phyloP scores from a whole-genome alignment of 2,329 filamentous ascomycete species.

The Chaetomiaceae sp. region DNA sequence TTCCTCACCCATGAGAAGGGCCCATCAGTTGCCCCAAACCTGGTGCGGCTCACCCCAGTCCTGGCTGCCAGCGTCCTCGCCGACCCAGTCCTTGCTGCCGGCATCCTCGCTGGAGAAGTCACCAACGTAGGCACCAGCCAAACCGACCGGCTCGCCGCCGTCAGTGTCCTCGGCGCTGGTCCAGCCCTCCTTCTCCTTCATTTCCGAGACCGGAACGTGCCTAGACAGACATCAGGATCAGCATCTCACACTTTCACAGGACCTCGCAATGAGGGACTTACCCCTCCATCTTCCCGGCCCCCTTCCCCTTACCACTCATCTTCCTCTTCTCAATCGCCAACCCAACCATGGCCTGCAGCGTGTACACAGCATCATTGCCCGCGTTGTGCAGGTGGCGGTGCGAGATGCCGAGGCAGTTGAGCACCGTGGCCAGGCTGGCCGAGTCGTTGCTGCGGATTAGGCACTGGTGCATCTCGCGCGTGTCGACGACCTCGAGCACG shows the following conservation, averaged over 20 bases:
- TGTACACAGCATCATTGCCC: conserved; percentile 80
- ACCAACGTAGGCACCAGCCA: background rate
- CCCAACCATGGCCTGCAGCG: conserved; percentile 66
- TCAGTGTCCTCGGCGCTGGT: conserved; percentile 32
- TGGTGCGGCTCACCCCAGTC: background rate
- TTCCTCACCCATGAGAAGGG: too few relatives aligned
- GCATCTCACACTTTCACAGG: background rate
- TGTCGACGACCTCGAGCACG: conserved; percentile 67
- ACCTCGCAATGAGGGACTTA: background rate
- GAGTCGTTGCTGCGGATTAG: conserved; percentile 50
- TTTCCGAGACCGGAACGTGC: conserved; percentile 19
- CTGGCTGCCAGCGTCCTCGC: background rate
- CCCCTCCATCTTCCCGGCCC: background rate
- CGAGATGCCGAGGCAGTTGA: conserved; percentile 59
- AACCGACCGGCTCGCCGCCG: conserved; percentile 22
- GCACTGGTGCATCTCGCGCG: conserved; percentile 63
- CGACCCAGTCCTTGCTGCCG: background rate
- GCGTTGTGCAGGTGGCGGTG: conserved; percentile 75
- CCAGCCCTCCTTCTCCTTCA: conserved; percentile 29
- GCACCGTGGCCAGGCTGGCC: conserved; percentile 55
- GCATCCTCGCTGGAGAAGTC: background rate
- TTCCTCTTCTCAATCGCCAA: conserved; percentile 43
- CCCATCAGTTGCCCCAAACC: background rate
- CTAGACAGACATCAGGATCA: conserved; percentile 1
- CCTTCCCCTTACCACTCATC: conserved; percentile 22